Percentiles rank a stretch among this genome's conserved stretches.
Conservation (phyloP, 2,329 filamentous ascomycete species). For the Epicoccum nigrum region DNA sequence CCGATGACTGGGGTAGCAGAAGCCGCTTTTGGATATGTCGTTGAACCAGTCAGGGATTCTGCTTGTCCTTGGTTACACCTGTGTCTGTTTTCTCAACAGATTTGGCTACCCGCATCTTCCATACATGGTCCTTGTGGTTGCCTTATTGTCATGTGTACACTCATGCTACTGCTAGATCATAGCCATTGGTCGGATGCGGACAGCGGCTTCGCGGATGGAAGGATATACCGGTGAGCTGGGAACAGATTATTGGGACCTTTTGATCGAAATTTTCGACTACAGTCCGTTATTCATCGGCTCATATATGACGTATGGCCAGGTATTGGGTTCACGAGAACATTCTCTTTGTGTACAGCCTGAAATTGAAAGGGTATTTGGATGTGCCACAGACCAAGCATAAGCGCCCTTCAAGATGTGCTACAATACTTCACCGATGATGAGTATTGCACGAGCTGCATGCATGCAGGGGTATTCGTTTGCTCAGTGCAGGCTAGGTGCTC, state of each 20-base stretch:
- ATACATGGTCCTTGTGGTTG: no score
- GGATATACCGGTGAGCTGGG: background rate
- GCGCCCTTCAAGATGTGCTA: background rate
- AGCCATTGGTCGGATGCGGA: background rate
- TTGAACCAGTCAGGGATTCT: no score
- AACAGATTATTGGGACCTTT: no score
- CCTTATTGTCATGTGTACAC: background rate
- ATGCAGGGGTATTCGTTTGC: conserved; percentile 13
- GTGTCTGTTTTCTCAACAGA: no score
- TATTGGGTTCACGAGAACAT: background rate
- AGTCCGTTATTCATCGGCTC: no score
- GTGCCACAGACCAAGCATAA: background rate
- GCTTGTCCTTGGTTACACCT: background rate
- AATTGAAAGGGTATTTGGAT: no score
- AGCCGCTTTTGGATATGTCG: no score
- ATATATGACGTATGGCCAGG: no score
- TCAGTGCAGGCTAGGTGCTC: background rate
- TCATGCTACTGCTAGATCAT: background rate
- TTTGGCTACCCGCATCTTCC: no score
- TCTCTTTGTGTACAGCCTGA: no score
- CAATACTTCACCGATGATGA: background rate
- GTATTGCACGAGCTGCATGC: conserved; percentile 7
- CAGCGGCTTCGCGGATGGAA: background rate
- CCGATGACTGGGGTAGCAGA: no score
- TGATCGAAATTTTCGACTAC: no score